Conservation (phyloP, 192 early-diverging fungal genomes). For the Coemansia pectinata region DNA sequence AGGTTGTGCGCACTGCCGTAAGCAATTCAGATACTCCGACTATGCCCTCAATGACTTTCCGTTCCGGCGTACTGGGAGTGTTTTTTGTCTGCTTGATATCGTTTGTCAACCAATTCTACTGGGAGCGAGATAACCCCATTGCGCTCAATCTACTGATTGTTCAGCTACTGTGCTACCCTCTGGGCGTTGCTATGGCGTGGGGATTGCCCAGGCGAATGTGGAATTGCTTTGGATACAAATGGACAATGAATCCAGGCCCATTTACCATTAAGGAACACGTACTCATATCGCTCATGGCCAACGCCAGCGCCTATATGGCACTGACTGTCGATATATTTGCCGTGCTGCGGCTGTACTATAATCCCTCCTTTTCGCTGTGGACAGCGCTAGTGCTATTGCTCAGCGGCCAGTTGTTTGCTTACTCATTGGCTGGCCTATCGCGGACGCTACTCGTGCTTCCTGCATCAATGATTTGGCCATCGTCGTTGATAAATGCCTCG, state of each 20-base stretch:
- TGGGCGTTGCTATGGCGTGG: conserved; percentile 67
- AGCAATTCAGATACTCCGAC: conserved; percentile 65
- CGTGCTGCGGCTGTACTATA: conserved; percentile 66
- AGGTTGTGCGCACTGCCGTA: conserved; percentile 68
- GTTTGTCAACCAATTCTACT: conserved; percentile 77
- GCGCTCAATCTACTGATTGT: conserved; percentile 71
- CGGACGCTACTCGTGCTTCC: conserved; percentile 82
- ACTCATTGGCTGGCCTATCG: conserved; percentile 69
- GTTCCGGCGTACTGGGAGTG: conserved; percentile 69
- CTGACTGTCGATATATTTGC: conserved; percentile 76
- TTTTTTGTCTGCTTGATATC: conserved; percentile 68
- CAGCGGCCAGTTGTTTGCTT: conserved; percentile 68
- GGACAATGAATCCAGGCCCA: conserved; percentile 75
- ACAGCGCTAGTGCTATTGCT: conserved; percentile 67
- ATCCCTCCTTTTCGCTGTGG: conserved; percentile 63
- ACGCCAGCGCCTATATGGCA: conserved; percentile 68
- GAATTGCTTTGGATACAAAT: conserved; percentile 57
- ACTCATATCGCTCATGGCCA: conserved; percentile 79
- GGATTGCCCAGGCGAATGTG: conserved; percentile 60
- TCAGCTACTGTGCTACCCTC: conserved; percentile 73
- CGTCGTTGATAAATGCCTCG: conserved; percentile 72
- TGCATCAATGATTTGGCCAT: conserved; percentile 87
- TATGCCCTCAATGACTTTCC: conserved; percentile 71
- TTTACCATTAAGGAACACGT: conserved; percentile 92
- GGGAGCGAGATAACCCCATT: conserved; percentile 83